Evolutionary conservation across 2,329 filamentous ascomycete species (phyloP), one percentile per base, ranked within the genome.

Genomic region (Calonectria leucothoes): DNA sequence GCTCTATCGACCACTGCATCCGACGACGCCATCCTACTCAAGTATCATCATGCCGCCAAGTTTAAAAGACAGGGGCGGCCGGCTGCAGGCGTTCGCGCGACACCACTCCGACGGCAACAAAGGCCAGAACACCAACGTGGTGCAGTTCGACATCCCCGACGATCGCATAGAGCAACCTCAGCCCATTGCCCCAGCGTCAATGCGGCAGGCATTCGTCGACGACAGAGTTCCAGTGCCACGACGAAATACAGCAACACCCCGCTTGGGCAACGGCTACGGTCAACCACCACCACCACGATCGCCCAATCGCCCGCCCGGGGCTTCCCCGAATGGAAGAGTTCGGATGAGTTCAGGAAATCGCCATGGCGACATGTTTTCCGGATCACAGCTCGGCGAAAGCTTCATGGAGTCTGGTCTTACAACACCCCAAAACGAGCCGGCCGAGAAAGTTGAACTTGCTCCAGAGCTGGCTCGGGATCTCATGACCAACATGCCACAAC

Each of bases 391-490:
- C 6, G 83, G 83, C 15, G 84, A 86, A 12, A 81, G 81, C 57
- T 86, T 86, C 49, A 84, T 86, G 83, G 81, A 83, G 25, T 86
- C 84, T 33, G 82, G 83, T 8, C 74, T 84, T 6, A 84, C 84
- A 14, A 85, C 84, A 17, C 84, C 84, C 17, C 80, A 78, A 20
- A 84, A 82, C 35, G 83, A 84, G 61, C 80, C 74, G 23, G 79
- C 76, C 7, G 79, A 76, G 17, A 72, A 72, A 27, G 65, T 81
- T 52, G 72, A 77, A 49, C 77, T 81, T 12, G 73, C 66, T 25
- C 76, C 76, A 14, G 79, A 80, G 63, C 70, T 80, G 64, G 70
- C 78, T 68, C 77, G 74, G 20, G 79, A 80, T 55, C 79, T 80
- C 45, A 76, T 71, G 69, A 80, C 75, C 72, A 72, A 71, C 17